Base-by-base conservation (phyloP, 257 asterid species). In the Rehmannia glutinosa region DNA sequence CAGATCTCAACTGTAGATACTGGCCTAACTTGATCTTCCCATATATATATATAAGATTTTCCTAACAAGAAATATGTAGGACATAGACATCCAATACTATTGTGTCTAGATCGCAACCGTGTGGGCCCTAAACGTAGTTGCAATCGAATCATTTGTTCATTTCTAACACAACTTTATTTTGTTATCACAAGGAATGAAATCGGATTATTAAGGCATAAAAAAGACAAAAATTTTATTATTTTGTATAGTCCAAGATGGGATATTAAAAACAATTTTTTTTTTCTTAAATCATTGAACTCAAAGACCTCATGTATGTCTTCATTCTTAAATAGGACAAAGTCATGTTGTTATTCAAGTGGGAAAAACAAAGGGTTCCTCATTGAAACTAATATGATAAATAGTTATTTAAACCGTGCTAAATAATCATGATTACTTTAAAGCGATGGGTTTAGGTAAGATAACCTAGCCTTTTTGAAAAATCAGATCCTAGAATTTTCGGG, bases 211-310 rank as follows among this genome's bases (percentile, higher is more conserved):
- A 23, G 67, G 39, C 52, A 52, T 60, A 36, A 47, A 51, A 36
- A 33, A 5, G 36, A 60, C 54, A 33, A 45, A 16, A 8, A 17
- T 8, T 57, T 30, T 36, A 21, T 56, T 12, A n/a, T 30, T 45
- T 54, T 39, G 63, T 25, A 46, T 24, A 47, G 25, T 62, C 53
- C 65, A 32, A n/a, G n/a, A 64, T 15, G 49, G 52, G n/a, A 13
- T 25, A 64, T 73, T 58, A 60, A 47, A 52, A 69, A 70, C 52
- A 59, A 73, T 13, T 23, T 30, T 19, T 12, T 35, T n/a, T n/a
- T n/a, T n/a, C 20, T 70, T 33, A 33, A 61, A 67, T 75, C 68
- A 74, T 75, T 75, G 80, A 74, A 51, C 67, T 47, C 62, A 43
- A 49, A 28, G 46, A 50, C 50, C 53, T 60, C 36, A 35, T 52